These are phyloP conservation scores for Ustilago curta DNA, from an alignment of 1,284 basidiomycete genomes.

Conservation along the genomic window DNA sequence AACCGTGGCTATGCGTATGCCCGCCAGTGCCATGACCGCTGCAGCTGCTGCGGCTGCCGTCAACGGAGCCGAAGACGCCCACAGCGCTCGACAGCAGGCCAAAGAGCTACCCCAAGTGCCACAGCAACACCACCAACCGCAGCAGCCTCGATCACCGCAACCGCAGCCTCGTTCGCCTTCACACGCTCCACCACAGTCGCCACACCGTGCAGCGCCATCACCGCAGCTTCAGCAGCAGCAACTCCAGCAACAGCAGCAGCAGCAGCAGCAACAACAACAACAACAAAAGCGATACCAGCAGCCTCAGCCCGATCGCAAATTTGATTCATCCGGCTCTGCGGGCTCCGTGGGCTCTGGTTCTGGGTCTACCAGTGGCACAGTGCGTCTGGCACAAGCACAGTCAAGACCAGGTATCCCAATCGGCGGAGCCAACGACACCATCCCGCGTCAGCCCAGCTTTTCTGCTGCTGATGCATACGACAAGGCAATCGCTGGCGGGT, in stretches of 20 bases:
- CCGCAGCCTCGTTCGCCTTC: constrained; percentile 24
- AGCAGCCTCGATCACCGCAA: constrained; percentile 19
- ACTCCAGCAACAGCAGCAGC: constrained; percentile 20
- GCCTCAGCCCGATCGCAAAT: constrained; percentile 37
- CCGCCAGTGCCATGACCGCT: constrained; percentile 50
- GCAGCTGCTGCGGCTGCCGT: constrained; percentile 44
- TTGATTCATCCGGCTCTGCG: constrained; percentile 38
- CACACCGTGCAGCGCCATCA: constrained; percentile 17
- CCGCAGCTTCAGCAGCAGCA: constrained; percentile 22
- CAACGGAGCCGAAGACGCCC: constrained; percentile 25
- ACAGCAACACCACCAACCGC: constrained; percentile 28
- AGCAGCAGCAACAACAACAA: constrained; percentile 25
- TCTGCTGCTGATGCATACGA: constrained; percentile 51
- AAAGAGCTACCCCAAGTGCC: constrained; percentile 48
- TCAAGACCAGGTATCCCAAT: constrained; percentile 48
- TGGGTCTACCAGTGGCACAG: constrained; percentile 56
- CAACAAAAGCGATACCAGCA: constrained; percentile 27
- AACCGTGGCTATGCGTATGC: constrained; percentile 53
- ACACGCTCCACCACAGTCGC: constrained; percentile 30
- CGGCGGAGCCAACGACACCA: constrained; percentile 7
- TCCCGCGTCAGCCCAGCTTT: constrained; percentile 22
- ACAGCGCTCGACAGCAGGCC: constrained; percentile 24
- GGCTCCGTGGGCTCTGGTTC: constrained; percentile 54
- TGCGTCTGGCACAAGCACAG: constrained; percentile 42
- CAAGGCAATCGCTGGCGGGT: constrained; percentile 38